Evolutionary conservation across 495 filamentous ascomycete species (phyloP).

Genomic region (Lasiosphaeris hirsuta): DNA sequence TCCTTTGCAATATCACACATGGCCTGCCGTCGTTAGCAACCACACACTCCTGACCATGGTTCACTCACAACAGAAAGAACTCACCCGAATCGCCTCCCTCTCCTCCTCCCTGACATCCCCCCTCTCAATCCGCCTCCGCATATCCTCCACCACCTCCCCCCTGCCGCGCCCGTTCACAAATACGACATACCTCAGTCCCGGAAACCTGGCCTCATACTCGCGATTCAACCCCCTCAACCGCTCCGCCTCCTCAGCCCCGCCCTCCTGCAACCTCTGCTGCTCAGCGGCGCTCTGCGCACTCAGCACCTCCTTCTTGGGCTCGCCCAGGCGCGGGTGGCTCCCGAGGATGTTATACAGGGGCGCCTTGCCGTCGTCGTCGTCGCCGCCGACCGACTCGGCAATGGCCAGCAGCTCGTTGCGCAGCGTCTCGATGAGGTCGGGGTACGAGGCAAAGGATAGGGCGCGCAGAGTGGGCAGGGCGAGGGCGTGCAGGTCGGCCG

Average conservation of each 20-base stretch:
- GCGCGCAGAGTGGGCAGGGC: slow-evolving; percentile 62
- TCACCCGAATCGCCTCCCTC: slow-evolving; percentile 71
- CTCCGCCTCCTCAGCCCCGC: slow-evolving; percentile 47
- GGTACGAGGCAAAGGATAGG: slow-evolving; percentile 52
- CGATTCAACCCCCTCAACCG: slow-evolving; percentile 64
- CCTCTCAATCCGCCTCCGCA: slow-evolving; percentile 70
- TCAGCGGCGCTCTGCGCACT: slow-evolving; percentile 74
- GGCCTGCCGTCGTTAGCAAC: slow-evolving; percentile 28
- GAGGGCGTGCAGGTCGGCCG: slow-evolving; percentile 66
- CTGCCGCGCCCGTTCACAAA: slow-evolving; percentile 85
- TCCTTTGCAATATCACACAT: slow-evolving; percentile 52
- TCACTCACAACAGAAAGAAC: slow-evolving; percentile 12
- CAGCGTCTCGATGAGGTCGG: slow-evolving; percentile 25
- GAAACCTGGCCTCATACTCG: slow-evolving; percentile 79
- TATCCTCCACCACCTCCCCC: slow-evolving; percentile 76
- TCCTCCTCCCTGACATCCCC: slow-evolving; percentile 66
- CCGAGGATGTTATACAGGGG: slow-evolving; percentile 63
- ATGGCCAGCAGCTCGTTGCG: slow-evolving; percentile 58
- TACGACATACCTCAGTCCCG: slow-evolving; percentile 83
- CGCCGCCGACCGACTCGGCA: slow-evolving; percentile 32
- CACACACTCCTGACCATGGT: not conserved
- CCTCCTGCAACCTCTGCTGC: slow-evolving; percentile 66
- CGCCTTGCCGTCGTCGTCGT: slow-evolving; percentile 5
- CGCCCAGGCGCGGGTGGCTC: slow-evolving; percentile 86
- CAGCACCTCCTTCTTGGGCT: slow-evolving; percentile 53